phyloP scores from a whole-genome alignment of 1,139 yeast genomes.

The Hyphopichia buzzinii region DNA sequence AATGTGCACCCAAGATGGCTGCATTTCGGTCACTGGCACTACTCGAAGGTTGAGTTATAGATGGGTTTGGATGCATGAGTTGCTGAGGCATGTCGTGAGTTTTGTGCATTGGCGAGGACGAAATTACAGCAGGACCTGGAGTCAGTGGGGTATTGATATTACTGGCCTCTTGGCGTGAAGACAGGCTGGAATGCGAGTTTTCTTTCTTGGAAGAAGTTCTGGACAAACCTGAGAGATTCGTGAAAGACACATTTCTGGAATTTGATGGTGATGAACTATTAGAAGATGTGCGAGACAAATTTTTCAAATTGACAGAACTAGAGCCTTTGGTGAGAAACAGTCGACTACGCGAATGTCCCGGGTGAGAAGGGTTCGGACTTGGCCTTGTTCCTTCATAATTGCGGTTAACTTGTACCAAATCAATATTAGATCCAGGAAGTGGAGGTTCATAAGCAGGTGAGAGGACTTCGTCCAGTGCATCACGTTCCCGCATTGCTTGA shows the following conservation, averaged over 20 bases:
- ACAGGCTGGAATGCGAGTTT: not conserved
- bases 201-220: conserved; percentile 12
- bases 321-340: conserved; percentile 19
- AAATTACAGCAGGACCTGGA: conserved; percentile 5
- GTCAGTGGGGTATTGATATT: conserved; percentile 10
- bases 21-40: conserved; percentile 35
- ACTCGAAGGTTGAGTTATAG: conserved; percentile 23
- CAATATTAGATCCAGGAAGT: conserved; percentile 42
- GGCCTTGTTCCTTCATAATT: conserved; percentile 18
- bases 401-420: conserved; percentile 25
- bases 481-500: conserved; percentile 59
- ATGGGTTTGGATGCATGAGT: conserved; percentile 6
- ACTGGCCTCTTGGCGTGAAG: conserved; percentile 8
- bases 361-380: conserved; percentile 4
- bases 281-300: conserved; percentile 17
- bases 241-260: conserved; percentile 28
- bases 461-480: conserved; percentile 44
- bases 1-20: conserved; percentile 10
- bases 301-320: conserved; percentile 18
- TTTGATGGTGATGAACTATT: conserved; percentile 25
- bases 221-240: conserved; percentile 16
- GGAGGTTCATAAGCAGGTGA: conserved; percentile 67
- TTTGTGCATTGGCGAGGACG: not conserved
- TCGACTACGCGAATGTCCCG: conserved; percentile 8
- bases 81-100: conserved; percentile 9